phyloP scores from a whole-genome alignment of 139 green algal species.

The Axilococcus clingmanii region DNA sequence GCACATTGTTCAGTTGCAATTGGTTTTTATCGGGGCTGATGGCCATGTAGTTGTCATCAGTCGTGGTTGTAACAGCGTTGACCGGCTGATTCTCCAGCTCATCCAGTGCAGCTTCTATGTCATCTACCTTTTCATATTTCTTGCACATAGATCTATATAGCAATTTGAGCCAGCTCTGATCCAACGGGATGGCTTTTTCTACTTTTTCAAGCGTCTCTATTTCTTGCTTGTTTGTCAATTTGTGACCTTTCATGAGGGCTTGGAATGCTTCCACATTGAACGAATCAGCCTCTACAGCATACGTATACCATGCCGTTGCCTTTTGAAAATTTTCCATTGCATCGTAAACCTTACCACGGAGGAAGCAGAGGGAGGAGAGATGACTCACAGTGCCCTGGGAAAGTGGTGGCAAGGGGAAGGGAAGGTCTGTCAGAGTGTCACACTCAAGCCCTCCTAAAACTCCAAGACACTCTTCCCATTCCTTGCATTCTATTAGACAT shows the following conservation, averaged over 20 bases:
- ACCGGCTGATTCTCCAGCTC: background rate
- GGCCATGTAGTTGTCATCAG: background rate
- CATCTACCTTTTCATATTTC: constrained; percentile 34
- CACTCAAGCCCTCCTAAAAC: constrained; percentile 55
- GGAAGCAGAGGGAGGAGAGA: constrained; percentile 48
- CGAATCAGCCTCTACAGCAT: constrained; percentile 66
- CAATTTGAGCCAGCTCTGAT: constrained; percentile 65
- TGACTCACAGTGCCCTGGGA: background rate
- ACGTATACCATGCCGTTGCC: constrained; percentile 38
- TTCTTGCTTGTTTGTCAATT: constrained; percentile 79
- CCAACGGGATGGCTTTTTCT: constrained; percentile 14
- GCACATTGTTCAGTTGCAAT: background rate
- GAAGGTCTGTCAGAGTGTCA: constrained; percentile 9
- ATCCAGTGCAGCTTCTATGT: background rate
- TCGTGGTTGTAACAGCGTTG: background rate
- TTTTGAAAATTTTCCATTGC: constrained; percentile 69
- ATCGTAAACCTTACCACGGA: constrained; percentile 69
- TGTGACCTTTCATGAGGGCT: constrained; percentile 71
- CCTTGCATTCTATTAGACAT: constrained; percentile 59
- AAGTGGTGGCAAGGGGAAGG: constrained; percentile 2
- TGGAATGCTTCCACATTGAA: constrained; percentile 92
- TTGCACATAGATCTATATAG: constrained; percentile 56
- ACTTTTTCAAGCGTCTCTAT: constrained; percentile 48
- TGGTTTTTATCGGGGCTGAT: background rate
- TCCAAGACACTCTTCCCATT: constrained; percentile 85